A percentile compares a stretch with the other conserved stretches of the same genome.
Conservation (phyloP, 768 basidiomycete genomes). For the Hericium rajendrae region DNA sequence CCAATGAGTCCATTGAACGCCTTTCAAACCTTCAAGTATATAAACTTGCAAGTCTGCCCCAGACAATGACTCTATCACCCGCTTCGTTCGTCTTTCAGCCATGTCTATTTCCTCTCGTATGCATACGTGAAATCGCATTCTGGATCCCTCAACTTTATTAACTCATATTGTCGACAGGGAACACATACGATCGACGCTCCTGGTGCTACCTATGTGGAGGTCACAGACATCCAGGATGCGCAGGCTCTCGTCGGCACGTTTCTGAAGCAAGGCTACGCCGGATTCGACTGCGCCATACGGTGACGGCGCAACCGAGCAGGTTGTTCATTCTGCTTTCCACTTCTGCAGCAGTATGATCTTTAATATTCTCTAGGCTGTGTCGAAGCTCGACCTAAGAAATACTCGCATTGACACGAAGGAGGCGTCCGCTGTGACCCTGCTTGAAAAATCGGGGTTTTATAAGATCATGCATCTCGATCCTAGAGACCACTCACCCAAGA, state of each 20-base stretch:
- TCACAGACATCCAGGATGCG: background rate
- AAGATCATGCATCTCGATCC: conserved; percentile 28
- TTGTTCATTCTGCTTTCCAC: background rate
- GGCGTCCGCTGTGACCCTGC: conserved; percentile 18
- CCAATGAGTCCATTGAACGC: no score
- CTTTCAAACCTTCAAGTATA: no score
- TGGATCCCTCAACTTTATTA: background rate
- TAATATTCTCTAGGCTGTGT: conserved; percentile 24
- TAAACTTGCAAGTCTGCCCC: no score
- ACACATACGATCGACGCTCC: background rate
- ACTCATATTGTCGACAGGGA: background rate
- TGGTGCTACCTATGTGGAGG: background rate
- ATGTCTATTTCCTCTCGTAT: background rate
- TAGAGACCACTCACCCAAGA: conserved; percentile 33
- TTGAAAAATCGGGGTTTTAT: background rate
- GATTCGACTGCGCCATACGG: background rate
- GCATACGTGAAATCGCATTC: background rate
- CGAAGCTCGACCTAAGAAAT: conserved; percentile 29
- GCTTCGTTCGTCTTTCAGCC: background rate
- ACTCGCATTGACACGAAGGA: conserved; percentile 38
- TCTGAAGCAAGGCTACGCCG: background rate
- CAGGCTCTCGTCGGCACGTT: background rate
- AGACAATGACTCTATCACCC: no score
- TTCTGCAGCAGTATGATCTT: background rate
- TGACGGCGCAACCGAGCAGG: background rate